Evolutionary conservation across 1,284 basidiomycete species (phyloP).

Genomic region (Leccinum solheimii): DNA sequence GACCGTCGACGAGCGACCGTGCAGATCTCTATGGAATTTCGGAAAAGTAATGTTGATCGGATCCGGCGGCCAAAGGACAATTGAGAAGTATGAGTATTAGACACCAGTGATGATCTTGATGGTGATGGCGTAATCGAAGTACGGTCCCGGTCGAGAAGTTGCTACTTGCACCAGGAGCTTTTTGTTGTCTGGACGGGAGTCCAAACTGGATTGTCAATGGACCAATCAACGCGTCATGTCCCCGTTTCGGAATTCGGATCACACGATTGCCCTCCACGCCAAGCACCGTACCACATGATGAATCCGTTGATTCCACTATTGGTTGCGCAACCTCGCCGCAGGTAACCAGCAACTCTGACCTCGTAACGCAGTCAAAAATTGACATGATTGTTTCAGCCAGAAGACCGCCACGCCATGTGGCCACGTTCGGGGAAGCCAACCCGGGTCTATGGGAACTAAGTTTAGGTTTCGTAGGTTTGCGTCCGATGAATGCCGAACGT

Average conservation of each 20-base stretch:
- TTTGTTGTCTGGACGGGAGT: not conserved
- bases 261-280: not conserved
- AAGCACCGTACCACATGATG: not conserved
- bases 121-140: slow-evolving; percentile 2
- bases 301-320: not conserved
- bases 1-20: not conserved
- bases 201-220: not conserved
- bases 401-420: not conserved
- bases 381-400: not conserved
- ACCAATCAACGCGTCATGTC: not conserved
- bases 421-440: not conserved
- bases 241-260: not conserved
- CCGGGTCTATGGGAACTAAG: not conserved
- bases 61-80: not conserved
- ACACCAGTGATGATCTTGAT: not conserved
- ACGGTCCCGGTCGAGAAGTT: slow-evolving; percentile 2
- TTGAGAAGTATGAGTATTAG: not conserved
- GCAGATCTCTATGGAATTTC: not conserved
- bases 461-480: not conserved
- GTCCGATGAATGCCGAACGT: not conserved
- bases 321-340: not conserved
- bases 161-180: not conserved
- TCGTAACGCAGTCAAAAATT: not conserved
- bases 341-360: not conserved
- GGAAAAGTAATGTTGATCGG: not conserved